Evolutionary conservation across 805 yeast species (phyloP).

Genomic region (Ogataea sp.): DNA sequence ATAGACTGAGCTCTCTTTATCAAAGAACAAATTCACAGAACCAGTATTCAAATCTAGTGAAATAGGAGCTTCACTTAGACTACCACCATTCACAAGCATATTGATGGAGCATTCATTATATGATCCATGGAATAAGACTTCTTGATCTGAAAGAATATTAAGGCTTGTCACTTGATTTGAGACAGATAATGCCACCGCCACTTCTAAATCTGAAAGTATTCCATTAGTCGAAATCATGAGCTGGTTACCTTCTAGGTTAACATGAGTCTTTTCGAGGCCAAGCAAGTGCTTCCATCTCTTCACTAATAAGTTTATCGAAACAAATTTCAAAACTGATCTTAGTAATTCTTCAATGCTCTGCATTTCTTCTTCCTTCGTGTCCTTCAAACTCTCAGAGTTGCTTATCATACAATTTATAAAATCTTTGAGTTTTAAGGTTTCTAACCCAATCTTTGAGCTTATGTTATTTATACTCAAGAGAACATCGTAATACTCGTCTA

Average conservation of each 20-base stretch:
- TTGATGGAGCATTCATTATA: slow-evolving; percentile 7
- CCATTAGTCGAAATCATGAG: slow-evolving; percentile 10
- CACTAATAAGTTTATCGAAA: slow-evolving; percentile 7
- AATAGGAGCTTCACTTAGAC: slow-evolving; percentile 16
- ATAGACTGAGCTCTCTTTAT: slow-evolving; percentile 15
- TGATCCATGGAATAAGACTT: slow-evolving; percentile 8
- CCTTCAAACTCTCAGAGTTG: neutral
- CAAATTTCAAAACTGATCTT: no score
- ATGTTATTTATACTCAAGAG: neutral
- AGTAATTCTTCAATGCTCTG: no score
- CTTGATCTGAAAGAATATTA: slow-evolving; percentile 5
- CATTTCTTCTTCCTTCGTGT: neutral
- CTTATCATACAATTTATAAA: neutral
- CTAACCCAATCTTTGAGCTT: slow-evolving; percentile 1
- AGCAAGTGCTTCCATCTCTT: slow-evolving; percentile 12
- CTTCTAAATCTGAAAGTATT: slow-evolving; percentile 5
- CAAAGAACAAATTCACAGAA: slow-evolving; percentile 8
- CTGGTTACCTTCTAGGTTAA: slow-evolving; percentile 13
- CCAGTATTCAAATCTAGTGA: slow-evolving; percentile 10
- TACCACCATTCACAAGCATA: slow-evolving; percentile 14
- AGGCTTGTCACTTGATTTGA: slow-evolving; percentile 4
- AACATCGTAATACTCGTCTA: neutral
- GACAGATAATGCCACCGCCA: slow-evolving; percentile 16
- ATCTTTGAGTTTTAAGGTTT: slow-evolving; percentile 1
- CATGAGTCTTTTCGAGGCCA: slow-evolving; percentile 13